Evolutionary conservation across 1,284 basidiomycete species (phyloP), one percentile per base, ranked within the genome.

Genomic region (Rhodotorula mucilaginosa): DNA sequence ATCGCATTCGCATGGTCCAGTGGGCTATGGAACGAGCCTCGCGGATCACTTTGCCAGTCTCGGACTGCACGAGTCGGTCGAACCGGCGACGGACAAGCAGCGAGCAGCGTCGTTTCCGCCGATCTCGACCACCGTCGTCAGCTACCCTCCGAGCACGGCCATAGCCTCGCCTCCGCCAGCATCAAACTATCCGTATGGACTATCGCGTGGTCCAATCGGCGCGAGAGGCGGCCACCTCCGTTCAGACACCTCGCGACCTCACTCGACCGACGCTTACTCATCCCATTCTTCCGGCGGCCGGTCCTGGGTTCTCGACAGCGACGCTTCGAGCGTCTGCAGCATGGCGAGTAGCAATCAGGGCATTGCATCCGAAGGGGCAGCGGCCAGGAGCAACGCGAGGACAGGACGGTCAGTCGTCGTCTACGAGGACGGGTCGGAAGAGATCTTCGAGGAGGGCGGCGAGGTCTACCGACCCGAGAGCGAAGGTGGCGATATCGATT

Each of bases 291-390:
- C 65, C 44, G 54, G 61, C 16, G 26, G 58, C 21, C 60, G 73
- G 6, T 68, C 73, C 2, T 74, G 73, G 73, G 70, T 74, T 0
- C 47, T 71, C 10, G 73, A 74, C 52, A 64, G 64, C 18, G 73
- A 74, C 39, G 67, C 73, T 46, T 65, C 58, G n/a, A 66, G 63
- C 54, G 47, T 69, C 8, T 71, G 72, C 51, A 61, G 58, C 13
- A 64, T 29, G 46, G 39, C 54, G n/a, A 59, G 66, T 18, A 54
- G 58, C 29, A n/a, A 65, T 26, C 66, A 29, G 44, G 56, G 29
- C 46, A 44, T 10, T 13, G 8, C 60, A 8, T 13, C 39, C 46
- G 60, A 19, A 58, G 49, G 23, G 8, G 31, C n/a, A 44, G 2
- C 39, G 19, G 13, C 39, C 47, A 31, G 23, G n/a, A 15, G n/a